Base-by-base conservation (phyloP, 2,329 filamentous ascomycete genomes). In the Xylariaceae sp. region DNA sequence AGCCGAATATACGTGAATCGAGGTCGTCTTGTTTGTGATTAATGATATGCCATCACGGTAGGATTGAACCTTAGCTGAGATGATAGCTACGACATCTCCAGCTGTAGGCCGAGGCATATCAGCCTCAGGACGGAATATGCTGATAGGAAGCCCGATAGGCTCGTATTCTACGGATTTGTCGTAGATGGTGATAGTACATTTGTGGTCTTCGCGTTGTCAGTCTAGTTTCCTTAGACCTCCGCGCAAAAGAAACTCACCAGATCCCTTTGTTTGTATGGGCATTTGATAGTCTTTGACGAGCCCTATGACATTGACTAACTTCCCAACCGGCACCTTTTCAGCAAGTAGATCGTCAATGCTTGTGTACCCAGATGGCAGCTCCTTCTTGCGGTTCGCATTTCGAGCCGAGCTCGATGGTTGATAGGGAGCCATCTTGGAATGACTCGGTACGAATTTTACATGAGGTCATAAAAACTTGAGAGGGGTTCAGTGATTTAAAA, bases 71-170 rank as follows among this genome's bases (percentile, higher is more conserved):
- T 80, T 86, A 40, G 79, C 76, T n/a, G 70, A 69, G 36, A 80
- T 78, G 11, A 92, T 61, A 4, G 91, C 68, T 4, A 91, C 73
- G n/a, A 90, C 75, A 70, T 92, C 89, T 4, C 81, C 81, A 2
- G 75, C 69, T 2, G 73, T 68, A 20, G 77, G 72, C 8, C 62
- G 48, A 6, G 82, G 83, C 72, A 84, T 80, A 1, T 76, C 66
- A 0, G 76, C 62, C 41, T 77, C 50, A 1, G 75, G 69, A 23
- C 78, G 75, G 67, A 94, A 93, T 43, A 89, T 81, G 55, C 78
- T 80, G 50, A 92, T 75, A 62, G 56, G 63, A 42, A 82, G 66
- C 1, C 70, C 72, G 10, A 70, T 65, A 21, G 65, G 58, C 4
- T 73, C 70, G 35, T 77, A 70, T 50, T 84, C 73, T 6, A 77